Evolutionary conservation across 1,284 basidiomycete genomes (phyloP).

Genomic region (Somion occarium): DNA sequence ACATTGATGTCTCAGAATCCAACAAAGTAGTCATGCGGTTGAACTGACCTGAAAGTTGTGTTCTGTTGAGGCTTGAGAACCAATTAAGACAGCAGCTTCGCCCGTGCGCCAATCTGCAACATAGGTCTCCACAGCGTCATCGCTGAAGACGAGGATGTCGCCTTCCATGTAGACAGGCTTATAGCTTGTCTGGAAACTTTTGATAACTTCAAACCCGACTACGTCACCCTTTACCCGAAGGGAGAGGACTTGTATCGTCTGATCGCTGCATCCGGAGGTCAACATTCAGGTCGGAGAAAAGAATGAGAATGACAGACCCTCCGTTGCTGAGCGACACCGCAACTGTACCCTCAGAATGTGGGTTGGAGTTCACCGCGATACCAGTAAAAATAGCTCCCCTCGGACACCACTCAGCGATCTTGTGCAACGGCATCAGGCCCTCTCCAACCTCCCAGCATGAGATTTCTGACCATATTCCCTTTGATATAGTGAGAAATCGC

Average conservation of each 20-base stretch:
- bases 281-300: neutral
- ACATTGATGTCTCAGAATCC: conserved; percentile 37
- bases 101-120: conserved; percentile 49
- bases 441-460: conserved; percentile 43
- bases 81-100: conserved; percentile 40
- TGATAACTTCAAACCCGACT: conserved; percentile 9
- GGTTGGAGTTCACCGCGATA: conserved; percentile 43
- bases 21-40: conserved; percentile 13
- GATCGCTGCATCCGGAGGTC: conserved; percentile 10
- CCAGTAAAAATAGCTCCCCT: conserved; percentile 46
- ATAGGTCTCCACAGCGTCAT: conserved; percentile 43
- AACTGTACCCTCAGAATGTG: conserved; percentile 37
- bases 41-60: conserved; percentile 33
- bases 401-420: conserved; percentile 45
- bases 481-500: conserved; percentile 48
- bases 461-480: conserved; percentile 53
- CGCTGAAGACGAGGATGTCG: conserved; percentile 46
- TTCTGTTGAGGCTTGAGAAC: conserved; percentile 27
- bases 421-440: conserved; percentile 15
- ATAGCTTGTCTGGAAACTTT: conserved; percentile 32
- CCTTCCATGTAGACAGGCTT: conserved; percentile 44
- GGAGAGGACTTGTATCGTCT: conserved; percentile 21
- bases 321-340: conserved; percentile 38
- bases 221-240: conserved; percentile 2
- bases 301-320: conserved; percentile 15